Conservation (phyloP, 2,329 filamentous ascomycete species). For the Thelonectria blattea region DNA sequence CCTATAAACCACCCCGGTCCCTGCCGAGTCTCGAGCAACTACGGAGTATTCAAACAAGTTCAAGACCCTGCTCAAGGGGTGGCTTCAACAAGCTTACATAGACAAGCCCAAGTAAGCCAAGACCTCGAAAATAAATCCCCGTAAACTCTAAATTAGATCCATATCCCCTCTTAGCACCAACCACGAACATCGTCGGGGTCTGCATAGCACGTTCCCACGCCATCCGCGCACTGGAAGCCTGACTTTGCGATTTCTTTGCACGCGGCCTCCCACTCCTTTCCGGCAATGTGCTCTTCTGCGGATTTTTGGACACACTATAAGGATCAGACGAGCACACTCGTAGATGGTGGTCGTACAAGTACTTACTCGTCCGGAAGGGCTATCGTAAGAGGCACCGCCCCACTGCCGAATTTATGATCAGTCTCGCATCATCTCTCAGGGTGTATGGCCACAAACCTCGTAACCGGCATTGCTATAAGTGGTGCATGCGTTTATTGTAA, state of each 20-base stretch:
- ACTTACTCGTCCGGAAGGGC: slow-evolving; percentile 29
- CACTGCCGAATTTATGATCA: slow-evolving; percentile 13
- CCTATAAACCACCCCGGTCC: no score
- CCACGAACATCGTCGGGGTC: slow-evolving; percentile 20
- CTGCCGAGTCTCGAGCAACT: no score
- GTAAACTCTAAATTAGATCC: no score
- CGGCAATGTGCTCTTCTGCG: slow-evolving; percentile 23
- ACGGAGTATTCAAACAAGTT: no score
- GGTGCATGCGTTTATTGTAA: slow-evolving; percentile 27
- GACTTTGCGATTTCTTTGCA: slow-evolving; percentile 25
- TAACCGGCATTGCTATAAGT: slow-evolving; percentile 24
- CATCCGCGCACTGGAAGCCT: slow-evolving; percentile 29
- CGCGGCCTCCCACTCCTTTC: slow-evolving; percentile 33
- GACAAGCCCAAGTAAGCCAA: no score
- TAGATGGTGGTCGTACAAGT: rapidly evolving
- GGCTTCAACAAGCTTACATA: no score
- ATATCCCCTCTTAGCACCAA: no score
- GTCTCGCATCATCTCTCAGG: rapidly evolving
- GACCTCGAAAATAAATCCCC: no score
- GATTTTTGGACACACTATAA: slow-evolving; percentile 19
- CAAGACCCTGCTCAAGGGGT: no score
- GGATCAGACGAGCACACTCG: not conserved
- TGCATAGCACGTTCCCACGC: slow-evolving; percentile 29
- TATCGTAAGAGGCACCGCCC: slow-evolving; percentile 25
- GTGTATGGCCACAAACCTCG: slow-evolving; percentile 15